These are phyloP conservation scores for Chionographis japonica DNA, from an alignment of 106 monocot species.

Conservation along the genomic window DNA sequence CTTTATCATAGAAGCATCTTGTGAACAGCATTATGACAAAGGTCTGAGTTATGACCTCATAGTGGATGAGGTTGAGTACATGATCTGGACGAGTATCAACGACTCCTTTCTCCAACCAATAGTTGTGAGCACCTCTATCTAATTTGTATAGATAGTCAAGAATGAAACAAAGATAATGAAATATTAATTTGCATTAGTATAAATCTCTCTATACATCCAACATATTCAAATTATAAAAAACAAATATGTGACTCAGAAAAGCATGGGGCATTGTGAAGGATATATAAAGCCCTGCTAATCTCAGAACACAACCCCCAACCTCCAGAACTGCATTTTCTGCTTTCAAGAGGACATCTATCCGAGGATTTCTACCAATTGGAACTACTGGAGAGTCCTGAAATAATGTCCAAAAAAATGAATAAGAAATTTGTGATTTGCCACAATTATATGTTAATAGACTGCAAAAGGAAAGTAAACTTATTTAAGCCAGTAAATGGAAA, in stretches of 20 bases:
- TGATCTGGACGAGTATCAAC: conserved; percentile 79
- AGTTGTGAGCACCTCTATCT: conserved; percentile 83
- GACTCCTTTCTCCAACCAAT: conserved; percentile 70
- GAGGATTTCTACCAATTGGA: conserved; percentile 71
- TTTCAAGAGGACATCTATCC: conserved; percentile 80
- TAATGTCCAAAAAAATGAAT: neutral
- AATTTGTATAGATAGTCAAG: conserved; percentile 45
- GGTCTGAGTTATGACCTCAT: conserved; percentile 55
- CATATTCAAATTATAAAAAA: too few relatives aligned
- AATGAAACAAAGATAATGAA: conserved; percentile 10
- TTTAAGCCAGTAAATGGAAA: too few relatives aligned
- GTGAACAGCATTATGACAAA: neutral
- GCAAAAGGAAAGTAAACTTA: neutral
- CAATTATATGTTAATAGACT: neutral
- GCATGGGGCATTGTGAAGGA: conserved; percentile 33
- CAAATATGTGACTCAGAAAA: neutral
- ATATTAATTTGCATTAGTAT: neutral
- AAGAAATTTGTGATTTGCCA: neutral
- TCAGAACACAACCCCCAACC: conserved; percentile 69
- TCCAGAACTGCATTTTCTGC: conserved; percentile 68
- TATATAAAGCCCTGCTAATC: conserved; percentile 96
- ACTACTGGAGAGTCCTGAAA: conserved; percentile 71
- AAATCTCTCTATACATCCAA: too few relatives aligned
- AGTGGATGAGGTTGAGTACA: conserved; percentile 87
- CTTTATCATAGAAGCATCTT: neutral